Percentiles rank a stretch among this genome's conserved stretches.
These are phyloP conservation scores for Backusella sp. DNA, from an alignment of 192 early-diverging fungal genomes.

Conservation along the genomic window DNA sequence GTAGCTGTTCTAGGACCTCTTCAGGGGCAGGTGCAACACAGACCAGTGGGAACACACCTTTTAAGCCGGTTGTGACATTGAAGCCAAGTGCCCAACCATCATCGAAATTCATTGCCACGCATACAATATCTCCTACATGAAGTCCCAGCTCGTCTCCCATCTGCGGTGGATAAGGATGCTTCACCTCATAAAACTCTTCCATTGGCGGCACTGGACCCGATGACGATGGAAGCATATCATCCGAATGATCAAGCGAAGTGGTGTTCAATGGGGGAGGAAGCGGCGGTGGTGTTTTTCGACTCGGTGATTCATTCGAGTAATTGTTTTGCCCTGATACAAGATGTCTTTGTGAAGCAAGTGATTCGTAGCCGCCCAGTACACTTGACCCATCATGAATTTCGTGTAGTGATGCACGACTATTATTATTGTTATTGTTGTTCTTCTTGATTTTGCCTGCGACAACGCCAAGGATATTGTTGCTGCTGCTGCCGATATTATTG, in stretches of 20 bases:
- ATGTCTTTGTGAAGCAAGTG: slow-evolving; percentile 4
- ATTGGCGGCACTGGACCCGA: neutral
- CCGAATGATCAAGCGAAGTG: neutral
- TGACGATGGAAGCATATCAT: neutral
- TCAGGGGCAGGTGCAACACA: slow-evolving; percentile 53
- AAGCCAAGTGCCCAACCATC: slow-evolving; percentile 91
- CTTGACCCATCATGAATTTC: slow-evolving; percentile 4
- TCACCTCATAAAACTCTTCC: slow-evolving; percentile 37
- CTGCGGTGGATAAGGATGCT: slow-evolving; percentile 63
- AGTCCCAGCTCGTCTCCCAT: slow-evolving; percentile 81
- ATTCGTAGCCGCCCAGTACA: slow-evolving; percentile 3
- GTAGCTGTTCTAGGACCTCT: slow-evolving; percentile 33
- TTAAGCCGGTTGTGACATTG: slow-evolving; percentile 65
- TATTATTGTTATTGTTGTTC: neutral
- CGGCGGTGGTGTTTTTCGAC: neutral
- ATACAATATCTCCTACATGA: slow-evolving; percentile 67
- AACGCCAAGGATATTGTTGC: neutral
- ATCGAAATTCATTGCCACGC: slow-evolving; percentile 74
- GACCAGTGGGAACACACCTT: slow-evolving; percentile 86
- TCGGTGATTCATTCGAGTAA: neutral
- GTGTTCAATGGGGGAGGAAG: neutral
- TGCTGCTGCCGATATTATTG: neutral
- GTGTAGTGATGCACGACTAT: neutral
- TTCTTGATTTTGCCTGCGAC: neutral
- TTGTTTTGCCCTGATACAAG: neutral